Evolutionary conservation across 192 early-diverging fungal genomes (phyloP), one percentile per base, ranked within the genome.

Genomic region (Phycomyces blakesleeanus): DNA sequence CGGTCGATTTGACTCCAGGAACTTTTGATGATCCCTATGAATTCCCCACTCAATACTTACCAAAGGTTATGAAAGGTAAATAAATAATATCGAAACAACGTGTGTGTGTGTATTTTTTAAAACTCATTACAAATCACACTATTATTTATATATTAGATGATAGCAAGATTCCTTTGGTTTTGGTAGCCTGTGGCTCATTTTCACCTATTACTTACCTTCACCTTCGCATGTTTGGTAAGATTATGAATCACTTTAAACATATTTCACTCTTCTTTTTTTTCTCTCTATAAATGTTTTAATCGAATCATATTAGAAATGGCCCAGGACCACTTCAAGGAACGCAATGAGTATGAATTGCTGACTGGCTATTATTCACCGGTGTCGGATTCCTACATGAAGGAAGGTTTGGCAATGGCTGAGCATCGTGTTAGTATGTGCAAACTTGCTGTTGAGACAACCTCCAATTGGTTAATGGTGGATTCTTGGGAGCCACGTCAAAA

Each of bases 311-410:
- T 22, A 93, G 89, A 99, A 73, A 97, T 99, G 93, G 96, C 94
- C 1, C 80, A 84, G 21, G 97, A 99, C 72, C 85, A 94, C 61
- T 79, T 98, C 67, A 63, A 63, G 25, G 86, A 90, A 60, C 81
- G 89, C 50, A 75, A 80, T 22, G 74, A 86, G 22, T 97, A 90
- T 73, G 93, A 98, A 71, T 76, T 98, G 51, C 71, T 98, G 59
- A 95, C 91, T 20, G 97, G 96, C 4, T 98, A 98, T 76, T 98
- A 95, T 73, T 96, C 94, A 5, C 97, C 97, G 3, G 97, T 99
- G 10, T 91, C 89, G 0, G 95, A 97, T 60, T 88, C 83, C 53
- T 99, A 99, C 67, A 85, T 86, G 55, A 98, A 99, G 70, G 87
- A 89, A 58, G 97, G 95, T 5, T 79, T 99, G 41, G 95, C 92